phyloP scores from a whole-genome alignment of 768 basidiomycete genomes.

The Suillus subaureus region DNA sequence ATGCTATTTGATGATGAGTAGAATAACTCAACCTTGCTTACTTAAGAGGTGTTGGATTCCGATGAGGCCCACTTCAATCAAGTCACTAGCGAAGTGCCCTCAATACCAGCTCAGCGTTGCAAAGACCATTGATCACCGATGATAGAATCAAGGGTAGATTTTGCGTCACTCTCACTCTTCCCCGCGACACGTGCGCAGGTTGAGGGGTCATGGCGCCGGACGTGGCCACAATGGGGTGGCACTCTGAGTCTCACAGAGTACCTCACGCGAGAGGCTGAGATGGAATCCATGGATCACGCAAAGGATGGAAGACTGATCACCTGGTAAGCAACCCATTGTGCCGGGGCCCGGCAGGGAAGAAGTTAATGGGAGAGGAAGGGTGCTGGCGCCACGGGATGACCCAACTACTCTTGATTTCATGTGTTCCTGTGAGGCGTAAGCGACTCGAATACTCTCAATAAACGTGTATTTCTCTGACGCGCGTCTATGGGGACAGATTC shows the following conservation, averaged over 20 bases:
- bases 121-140: neutral
- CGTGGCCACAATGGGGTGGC: conserved; percentile 42
- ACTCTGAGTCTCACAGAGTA: conserved; percentile 46
- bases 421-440: conserved; percentile 63
- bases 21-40: no score
- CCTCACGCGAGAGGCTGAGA: conserved; percentile 38
- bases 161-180: conserved; percentile 39
- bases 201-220: conserved; percentile 38
- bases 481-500: conserved; percentile 35
- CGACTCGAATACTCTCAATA: conserved; percentile 7
- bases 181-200: conserved; percentile 47
- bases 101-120: neutral
- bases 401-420: conserved; percentile 52
- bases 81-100: neutral
- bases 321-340: conserved; percentile 39
- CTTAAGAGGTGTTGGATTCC: no score
- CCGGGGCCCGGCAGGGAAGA: neutral
- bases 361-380: conserved; percentile 37
- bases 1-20: no score
- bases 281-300: conserved; percentile 45
- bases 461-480: conserved; percentile 1
- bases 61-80: no score
- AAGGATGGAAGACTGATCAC: conserved; percentile 45
- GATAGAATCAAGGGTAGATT: neutral
- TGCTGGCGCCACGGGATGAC: conserved; percentile 51